Evolutionary conservation across 148 eudicot species (phyloP).

Genomic region (Chenopodium formosanum): DNA sequence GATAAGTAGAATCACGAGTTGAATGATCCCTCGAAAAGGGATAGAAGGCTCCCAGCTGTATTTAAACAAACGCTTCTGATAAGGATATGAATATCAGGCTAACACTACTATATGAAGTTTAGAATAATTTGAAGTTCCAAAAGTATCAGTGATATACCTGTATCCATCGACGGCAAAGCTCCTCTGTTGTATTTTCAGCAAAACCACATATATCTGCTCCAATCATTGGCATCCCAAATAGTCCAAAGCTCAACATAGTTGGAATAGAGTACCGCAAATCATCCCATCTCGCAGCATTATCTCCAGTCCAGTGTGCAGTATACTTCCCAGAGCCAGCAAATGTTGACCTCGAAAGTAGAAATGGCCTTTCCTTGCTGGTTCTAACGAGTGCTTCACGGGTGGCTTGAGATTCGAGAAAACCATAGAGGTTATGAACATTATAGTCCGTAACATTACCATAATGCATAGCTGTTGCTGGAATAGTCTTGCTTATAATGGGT

Average conservation of each 20-base stretch:
- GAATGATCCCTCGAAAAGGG: conserved; percentile 62
- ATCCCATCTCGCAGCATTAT: conserved; percentile 52
- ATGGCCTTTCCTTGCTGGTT: conserved; percentile 43
- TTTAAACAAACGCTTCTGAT: neutral
- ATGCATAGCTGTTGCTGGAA: conserved; percentile 48
- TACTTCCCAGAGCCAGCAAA: conserved; percentile 55
- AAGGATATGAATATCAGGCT: neutral
- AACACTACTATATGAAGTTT: neutral
- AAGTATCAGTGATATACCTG: conserved; percentile 28
- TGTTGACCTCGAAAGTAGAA: conserved; percentile 46
- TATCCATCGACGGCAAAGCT: conserved; percentile 58
- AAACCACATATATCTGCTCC: conserved; percentile 63
- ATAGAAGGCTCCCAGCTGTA: conserved; percentile 58
- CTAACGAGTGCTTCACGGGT: conserved; percentile 37
- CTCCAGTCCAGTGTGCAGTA: conserved; percentile 61
- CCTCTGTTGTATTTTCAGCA: conserved; percentile 39
- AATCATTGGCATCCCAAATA: conserved; percentile 58
- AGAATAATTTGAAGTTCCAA: neutral
- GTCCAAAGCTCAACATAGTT: conserved; percentile 37
- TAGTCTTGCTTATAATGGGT: conserved; percentile 37
- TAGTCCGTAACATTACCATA: conserved; percentile 40
- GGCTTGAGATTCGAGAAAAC: conserved; percentile 48
- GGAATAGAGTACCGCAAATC: conserved; percentile 44
- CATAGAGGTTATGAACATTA: conserved; percentile 50
- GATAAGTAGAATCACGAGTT: conserved; percentile 19